These are phyloP conservation scores for Lachancea thermotolerans DNA, from an alignment of 805 yeast species.

Conservation along the genomic window DNA sequence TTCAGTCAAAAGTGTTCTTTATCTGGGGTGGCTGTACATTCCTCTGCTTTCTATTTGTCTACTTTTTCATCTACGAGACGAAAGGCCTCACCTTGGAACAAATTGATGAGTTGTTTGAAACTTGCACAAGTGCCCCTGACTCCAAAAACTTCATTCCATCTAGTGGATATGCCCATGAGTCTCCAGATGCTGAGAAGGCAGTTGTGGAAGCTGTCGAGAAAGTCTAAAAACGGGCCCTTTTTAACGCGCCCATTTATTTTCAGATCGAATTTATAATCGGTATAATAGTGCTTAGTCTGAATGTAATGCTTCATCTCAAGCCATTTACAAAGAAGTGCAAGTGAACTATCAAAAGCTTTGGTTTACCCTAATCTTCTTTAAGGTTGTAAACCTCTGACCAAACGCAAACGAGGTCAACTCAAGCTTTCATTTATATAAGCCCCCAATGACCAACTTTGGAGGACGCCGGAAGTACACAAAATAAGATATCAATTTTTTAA, in stretches of 20 bases:
- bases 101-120: slow-evolving; percentile 45
- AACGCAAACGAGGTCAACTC: no score
- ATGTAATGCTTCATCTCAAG: background rate
- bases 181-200: slow-evolving; percentile 12
- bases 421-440: no score
- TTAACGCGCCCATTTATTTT: background rate
- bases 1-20: slow-evolving; percentile 60
- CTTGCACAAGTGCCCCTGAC: slow-evolving; percentile 11
- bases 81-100: slow-evolving; percentile 78
- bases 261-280: background rate
- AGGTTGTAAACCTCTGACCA: no score
- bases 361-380: no score
- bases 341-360: no score
- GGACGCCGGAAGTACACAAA: no score
- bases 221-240: slow-evolving; percentile 3
- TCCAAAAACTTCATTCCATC: slow-evolving; percentile 15
- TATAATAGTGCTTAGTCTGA: background rate
- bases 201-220: slow-evolving; percentile 15
- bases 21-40: slow-evolving; percentile 58
- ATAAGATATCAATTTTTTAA: no score
- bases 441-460: no score
- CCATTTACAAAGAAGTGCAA: no score
- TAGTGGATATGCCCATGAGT: slow-evolving; percentile 5
- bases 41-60: slow-evolving; percentile 54
- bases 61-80: slow-evolving; percentile 69